phyloP scores from a whole-genome alignment of 768 basidiomycete species.

The Xerocomellus dryophilus region DNA sequence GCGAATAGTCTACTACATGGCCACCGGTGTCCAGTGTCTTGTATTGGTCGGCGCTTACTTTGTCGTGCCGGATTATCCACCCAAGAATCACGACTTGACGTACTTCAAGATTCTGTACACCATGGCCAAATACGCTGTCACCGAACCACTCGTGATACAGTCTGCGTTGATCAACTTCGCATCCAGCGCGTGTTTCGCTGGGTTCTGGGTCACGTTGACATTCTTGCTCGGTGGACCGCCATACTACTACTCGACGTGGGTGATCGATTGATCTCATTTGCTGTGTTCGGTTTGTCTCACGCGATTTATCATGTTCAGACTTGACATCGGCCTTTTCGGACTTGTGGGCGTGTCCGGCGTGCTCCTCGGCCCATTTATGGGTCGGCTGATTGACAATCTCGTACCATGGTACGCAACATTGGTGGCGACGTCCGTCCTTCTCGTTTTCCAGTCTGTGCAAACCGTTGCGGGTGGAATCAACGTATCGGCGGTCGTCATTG shows the following conservation, averaged over 20 bases:
- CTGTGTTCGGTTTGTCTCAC: not conserved
- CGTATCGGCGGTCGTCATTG: constrained; percentile 67
- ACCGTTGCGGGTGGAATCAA: constrained; percentile 66
- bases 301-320: constrained; percentile 25
- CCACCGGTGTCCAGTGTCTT: constrained; percentile 63
- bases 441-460: constrained; percentile 60
- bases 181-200: constrained; percentile 55
- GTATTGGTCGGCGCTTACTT: constrained; percentile 60
- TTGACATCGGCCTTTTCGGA: constrained; percentile 70
- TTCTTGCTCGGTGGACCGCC: constrained; percentile 77
- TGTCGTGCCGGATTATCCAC: constrained; percentile 77
- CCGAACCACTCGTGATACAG: constrained; percentile 78
- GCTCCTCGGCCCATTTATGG: constrained; percentile 64
- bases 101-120: constrained; percentile 69
- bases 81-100: constrained; percentile 61
- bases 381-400: constrained; percentile 64
- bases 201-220: constrained; percentile 74
- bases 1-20: constrained; percentile 75
- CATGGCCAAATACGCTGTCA: constrained; percentile 74
- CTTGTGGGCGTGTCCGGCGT: constrained; percentile 73
- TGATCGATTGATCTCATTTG: constrained; percentile 12
- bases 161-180: constrained; percentile 57
- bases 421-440: constrained; percentile 44
- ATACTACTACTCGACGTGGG: constrained; percentile 72
- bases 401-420: constrained; percentile 78